Conservation (phyloP, 2,329 filamentous ascomycete genomes). For the Cladosporium sp. region DNA sequence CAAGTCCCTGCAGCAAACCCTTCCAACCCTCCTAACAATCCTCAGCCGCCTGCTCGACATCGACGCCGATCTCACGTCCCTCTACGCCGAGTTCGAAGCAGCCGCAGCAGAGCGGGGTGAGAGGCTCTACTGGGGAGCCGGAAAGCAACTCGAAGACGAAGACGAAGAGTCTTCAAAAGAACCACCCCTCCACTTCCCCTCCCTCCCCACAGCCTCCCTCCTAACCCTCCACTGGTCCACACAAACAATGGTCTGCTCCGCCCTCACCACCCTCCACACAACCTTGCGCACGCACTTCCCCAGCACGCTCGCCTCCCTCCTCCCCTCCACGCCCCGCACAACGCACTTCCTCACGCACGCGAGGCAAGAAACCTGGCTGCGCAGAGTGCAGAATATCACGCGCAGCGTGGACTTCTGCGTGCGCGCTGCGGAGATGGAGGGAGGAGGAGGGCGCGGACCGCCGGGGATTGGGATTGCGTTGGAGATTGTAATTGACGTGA, state of each 20-base stretch:
- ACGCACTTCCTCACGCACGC: background rate
- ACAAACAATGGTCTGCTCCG: conserved; percentile 4
- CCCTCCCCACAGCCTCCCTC: background rate
- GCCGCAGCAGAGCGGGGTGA: background rate
- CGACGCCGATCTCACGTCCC: background rate
- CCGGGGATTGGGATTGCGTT: conserved; percentile 1
- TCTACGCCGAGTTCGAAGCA: background rate
- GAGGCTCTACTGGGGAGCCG: background rate
- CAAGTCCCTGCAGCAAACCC: background rate
- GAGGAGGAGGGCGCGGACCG: background rate
- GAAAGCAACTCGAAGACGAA: too few species aligned
- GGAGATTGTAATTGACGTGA: conserved; percentile 3
- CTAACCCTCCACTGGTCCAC: conserved; percentile 6
- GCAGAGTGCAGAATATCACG: background rate
- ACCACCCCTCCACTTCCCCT: background rate
- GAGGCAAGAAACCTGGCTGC: background rate
- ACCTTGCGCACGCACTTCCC: background rate
- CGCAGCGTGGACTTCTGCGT: conserved; percentile 1
- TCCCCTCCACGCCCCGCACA: background rate
- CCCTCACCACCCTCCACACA: background rate
- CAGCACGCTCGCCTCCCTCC: background rate
- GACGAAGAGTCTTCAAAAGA: too few species aligned
- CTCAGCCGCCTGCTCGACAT: conserved; percentile 7
- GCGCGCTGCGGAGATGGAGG: background rate
- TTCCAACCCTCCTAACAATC: conserved; percentile 1